Conservation (phyloP, 2,329 filamentous ascomycete genomes). For the Penicillium expansum region DNA sequence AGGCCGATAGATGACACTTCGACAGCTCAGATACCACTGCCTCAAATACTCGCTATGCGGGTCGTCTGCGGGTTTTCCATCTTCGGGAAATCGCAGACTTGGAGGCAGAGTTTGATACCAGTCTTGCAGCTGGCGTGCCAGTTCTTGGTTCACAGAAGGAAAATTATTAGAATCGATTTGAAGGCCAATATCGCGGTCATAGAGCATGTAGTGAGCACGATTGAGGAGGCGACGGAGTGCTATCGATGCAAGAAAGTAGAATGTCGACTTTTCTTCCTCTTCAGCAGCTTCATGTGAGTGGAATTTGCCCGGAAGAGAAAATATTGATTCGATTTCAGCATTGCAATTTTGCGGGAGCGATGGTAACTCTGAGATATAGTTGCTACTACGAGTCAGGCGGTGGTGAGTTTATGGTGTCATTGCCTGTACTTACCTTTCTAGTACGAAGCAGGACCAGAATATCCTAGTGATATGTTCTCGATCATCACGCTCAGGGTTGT, state of each 20-base stretch:
- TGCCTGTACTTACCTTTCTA: conserved; percentile 3
- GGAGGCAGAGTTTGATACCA: conserved; percentile 9
- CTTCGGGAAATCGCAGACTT: conserved; percentile 2
- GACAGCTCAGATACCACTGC: conserved; percentile 12
- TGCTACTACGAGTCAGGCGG: neutral
- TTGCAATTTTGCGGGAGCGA: conserved; percentile 10
- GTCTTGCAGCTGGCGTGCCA: conserved; percentile 6
- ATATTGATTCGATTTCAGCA: conserved; percentile 6
- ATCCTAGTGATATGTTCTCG: conserved; percentile 6
- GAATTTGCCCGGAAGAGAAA: conserved; percentile 9
- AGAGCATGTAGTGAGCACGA: conserved; percentile 10
- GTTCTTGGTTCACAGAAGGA: conserved; percentile 7
- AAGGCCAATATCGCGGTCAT: conserved; percentile 9
- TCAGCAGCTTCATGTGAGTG: conserved; percentile 5
- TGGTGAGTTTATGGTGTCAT: neutral
- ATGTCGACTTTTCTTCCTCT: conserved; percentile 9
- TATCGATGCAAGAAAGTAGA: conserved; percentile 11
- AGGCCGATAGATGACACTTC: conserved; percentile 10
- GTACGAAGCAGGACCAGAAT: conserved; percentile 13
- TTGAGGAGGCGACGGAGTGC: conserved; percentile 10
- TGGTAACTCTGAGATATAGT: conserved; percentile 11
- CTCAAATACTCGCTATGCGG: conserved; percentile 9
- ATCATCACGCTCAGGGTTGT: conserved; percentile 4
- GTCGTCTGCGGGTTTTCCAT: conserved; percentile 5
- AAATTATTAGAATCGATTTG: conserved; percentile 7